Conservation (phyloP, 176 grass and related monocot genomes). For the Ensete ventricosum region DNA sequence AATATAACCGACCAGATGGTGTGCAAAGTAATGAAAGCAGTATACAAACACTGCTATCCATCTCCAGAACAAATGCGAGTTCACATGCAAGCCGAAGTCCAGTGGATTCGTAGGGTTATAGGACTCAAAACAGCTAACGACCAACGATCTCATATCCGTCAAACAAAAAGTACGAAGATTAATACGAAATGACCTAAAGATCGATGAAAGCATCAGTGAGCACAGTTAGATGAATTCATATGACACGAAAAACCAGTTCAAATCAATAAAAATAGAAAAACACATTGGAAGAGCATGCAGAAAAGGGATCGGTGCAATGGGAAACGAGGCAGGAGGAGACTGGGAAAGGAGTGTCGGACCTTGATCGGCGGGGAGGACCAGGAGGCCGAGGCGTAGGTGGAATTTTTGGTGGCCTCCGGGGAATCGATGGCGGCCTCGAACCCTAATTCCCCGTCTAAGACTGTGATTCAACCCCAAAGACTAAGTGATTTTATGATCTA, state of each 20-base stretch:
- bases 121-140: neutral
- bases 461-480: too few relatives aligned
- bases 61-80: neutral
- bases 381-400: neutral
- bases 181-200: too few relatives aligned
- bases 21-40: too few relatives aligned
- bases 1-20: too few relatives aligned
- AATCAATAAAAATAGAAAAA: neutral
- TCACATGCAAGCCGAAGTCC: neutral
- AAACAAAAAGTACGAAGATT: neutral
- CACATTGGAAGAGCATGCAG: too few relatives aligned
- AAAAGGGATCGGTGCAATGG: too few relatives aligned
- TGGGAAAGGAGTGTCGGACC: neutral
- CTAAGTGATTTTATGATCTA: too few relatives aligned
- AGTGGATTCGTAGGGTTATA: neutral
- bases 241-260: neutral
- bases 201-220: too few relatives aligned
- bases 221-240: neutral
- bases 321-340: neutral
- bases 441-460: neutral
- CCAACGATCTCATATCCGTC: neutral
- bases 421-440: conserved; percentile 8
- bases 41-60: neutral
- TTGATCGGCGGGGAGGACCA: conserved; percentile 5
- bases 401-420: neutral